Evolutionary conservation across 75 land plant species (phyloP).

Genomic region (Selaginella moellendorffii): DNA sequence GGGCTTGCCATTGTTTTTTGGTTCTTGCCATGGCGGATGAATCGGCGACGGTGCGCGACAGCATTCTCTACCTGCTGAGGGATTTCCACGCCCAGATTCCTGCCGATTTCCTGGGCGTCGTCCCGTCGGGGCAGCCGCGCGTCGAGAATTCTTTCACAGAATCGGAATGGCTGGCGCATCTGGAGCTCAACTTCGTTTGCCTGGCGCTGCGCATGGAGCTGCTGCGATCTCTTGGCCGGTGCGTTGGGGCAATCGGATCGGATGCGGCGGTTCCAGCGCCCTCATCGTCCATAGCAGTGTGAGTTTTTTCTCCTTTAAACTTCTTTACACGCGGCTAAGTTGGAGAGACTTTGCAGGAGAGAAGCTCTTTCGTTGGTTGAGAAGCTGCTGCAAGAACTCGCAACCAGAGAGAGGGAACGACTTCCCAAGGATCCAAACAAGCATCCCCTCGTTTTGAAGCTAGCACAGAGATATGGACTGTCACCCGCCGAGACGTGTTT

Average conservation of each 20-base stretch:
- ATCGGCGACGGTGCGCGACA: neutral
- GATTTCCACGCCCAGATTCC: neutral
- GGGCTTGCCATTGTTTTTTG: neutral
- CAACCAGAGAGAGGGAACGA: slow-evolving; percentile 3
- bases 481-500: slow-evolving; percentile 14
- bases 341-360: slow-evolving; percentile 7
- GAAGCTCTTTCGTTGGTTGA: slow-evolving; percentile 11
- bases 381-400: slow-evolving; percentile 8
- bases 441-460: slow-evolving; percentile 16
- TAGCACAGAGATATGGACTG: slow-evolving; percentile 12
- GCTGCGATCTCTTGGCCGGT: slow-evolving; percentile 10
- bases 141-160: neutral
- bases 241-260: slow-evolving; percentile 2
- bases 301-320: no score
- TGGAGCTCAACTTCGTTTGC: slow-evolving; percentile 19
- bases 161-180: slow-evolving; percentile 17
- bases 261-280: neutral
- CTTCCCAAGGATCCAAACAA: slow-evolving; percentile 9
- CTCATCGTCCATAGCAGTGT: no score
- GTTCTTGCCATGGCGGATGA: neutral
- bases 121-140: neutral
- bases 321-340: neutral
- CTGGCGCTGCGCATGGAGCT: slow-evolving; percentile 9
- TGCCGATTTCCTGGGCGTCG: no score
- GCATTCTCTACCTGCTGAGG: neutral